Base-by-base conservation (phyloP, 495 filamentous ascomycete genomes). In the Platismatia glauca region DNA sequence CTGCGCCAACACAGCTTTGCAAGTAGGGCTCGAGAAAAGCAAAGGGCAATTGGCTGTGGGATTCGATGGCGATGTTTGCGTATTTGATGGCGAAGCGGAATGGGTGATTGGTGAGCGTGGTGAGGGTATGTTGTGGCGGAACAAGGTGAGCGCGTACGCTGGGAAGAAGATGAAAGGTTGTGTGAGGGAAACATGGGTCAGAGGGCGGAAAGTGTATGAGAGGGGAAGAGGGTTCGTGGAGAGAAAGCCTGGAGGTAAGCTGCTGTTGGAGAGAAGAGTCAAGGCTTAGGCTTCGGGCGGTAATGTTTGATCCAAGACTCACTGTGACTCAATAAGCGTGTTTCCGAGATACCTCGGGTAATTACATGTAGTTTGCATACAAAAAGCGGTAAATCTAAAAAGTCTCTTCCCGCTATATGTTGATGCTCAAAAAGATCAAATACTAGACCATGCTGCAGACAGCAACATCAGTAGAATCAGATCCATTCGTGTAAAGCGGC, bases 121-220 rank as follows among this genome's bases (percentile, higher is more conserved):
- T 37, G 79, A 82, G 69, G 78, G 78, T 37, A 96, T 98, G 93
- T 81, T 94, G 46, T 98, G 95, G 82, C 84, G 91, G 68, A 97
- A 98, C 72, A 95, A 95, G 73, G 89, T 90, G 77, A 89, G 84
- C 31, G 94, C 94, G 4, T 98, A 96, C 78, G 89, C 97, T 74
- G 90, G 91, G 31, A 86, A 85, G 67, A 82, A 73, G 8, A 84
- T 98, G 71, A 82, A 78, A 61, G 94, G 94, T 0, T 82, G 89
- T 65, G 93, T 97, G 18, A 81, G 77, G 58, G 91, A 96, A 79
- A 97, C 94, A 12, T 97, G 90, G 90, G 70, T 98, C 50, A 78
- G 93, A 39, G 94, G 94, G 2, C 74, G 76, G 65, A 87, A 81
- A 71, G 81, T 97, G 35, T 96, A 87, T 72, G 80, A 82, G 53